Conservation (phyloP, 2,329 filamentous ascomycete species). For the Decorospora gaudefroyi region DNA sequence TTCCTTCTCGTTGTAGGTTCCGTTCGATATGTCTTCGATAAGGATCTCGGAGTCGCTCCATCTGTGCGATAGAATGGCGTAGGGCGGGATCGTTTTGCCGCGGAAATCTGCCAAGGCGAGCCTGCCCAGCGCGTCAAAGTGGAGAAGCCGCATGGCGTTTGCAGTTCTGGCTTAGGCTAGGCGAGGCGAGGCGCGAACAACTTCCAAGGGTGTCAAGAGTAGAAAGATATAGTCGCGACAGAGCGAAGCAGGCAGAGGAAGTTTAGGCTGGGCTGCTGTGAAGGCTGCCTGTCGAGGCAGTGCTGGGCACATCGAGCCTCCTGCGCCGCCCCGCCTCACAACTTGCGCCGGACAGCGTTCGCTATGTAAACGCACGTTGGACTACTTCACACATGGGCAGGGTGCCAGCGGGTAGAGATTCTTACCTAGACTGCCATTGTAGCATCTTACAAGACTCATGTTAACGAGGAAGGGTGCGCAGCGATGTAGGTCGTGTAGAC, state of each 20-base stretch:
- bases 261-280: constrained; percentile 4
- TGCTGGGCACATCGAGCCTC: neutral
- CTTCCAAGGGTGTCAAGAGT: neutral
- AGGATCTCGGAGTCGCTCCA: constrained; percentile 39
- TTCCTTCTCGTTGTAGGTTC: constrained; percentile 11
- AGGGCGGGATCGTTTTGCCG: constrained; percentile 21
- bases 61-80: constrained; percentile 46
- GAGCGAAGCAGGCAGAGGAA: constrained; percentile 2
- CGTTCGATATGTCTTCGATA: constrained; percentile 28
- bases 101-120: constrained; percentile 18
- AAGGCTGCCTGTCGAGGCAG: constrained; percentile 7
- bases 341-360: neutral
- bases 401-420: no score
- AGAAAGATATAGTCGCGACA: neutral
- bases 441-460: no score
- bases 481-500: no score
- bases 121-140: constrained; percentile 1
- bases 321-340: neutral
- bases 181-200: constrained; percentile 1
- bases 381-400: no score
- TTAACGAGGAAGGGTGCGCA: no score
- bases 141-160: no score
- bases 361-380: no score
- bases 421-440: no score
- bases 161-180: no score